Evolutionary conservation across 2,329 filamentous ascomycete species (phyloP).

Genomic region (Dothistroma pini): DNA sequence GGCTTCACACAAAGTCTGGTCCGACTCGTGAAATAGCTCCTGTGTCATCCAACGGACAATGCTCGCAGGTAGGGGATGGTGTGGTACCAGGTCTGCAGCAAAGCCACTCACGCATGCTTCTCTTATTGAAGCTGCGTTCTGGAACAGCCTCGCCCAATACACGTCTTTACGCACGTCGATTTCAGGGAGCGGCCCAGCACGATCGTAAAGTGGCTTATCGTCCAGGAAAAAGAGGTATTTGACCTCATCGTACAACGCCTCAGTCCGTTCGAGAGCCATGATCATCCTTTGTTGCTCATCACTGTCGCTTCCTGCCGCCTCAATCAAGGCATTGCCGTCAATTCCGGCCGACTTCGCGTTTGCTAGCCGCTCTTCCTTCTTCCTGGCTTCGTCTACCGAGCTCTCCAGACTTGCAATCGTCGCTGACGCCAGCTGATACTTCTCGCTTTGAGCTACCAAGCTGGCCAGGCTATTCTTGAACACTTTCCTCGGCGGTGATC

Average conservation of each 20-base stretch:
- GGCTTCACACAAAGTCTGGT: constrained; percentile 37
- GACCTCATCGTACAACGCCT: constrained; percentile 52
- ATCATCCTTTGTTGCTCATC: constrained; percentile 49
- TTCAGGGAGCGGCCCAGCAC: constrained; percentile 28
- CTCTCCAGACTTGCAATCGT: constrained; percentile 28
- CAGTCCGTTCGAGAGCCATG: constrained; percentile 58
- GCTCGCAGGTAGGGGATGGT: constrained; percentile 37
- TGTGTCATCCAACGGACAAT: constrained; percentile 44
- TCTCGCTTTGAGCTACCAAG: constrained; percentile 28
- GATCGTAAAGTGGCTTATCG: constrained; percentile 11
- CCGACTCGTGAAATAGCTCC: constrained; percentile 32
- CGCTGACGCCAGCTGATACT: constrained; percentile 22
- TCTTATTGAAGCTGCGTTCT: constrained; percentile 33
- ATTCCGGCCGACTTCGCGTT: constrained; percentile 10
- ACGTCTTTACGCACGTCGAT: constrained; percentile 29
- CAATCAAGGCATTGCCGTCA: constrained; percentile 39
- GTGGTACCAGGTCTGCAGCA: constrained; percentile 38
- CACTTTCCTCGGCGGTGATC: constrained; percentile 21
- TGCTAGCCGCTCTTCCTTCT: constrained; percentile 14
- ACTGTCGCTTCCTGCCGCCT: constrained; percentile 39
- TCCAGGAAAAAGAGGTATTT: constrained; percentile 57
- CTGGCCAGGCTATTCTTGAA: constrained; percentile 32
- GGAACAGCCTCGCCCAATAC: constrained; percentile 34
- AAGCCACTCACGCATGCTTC: constrained; percentile 44
- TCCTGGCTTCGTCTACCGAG: constrained; percentile 18